Evolutionary conservation across 1,284 basidiomycete genomes (phyloP), one percentile per base, ranked within the genome.

Genomic region (Xanthoconium separans): DNA sequence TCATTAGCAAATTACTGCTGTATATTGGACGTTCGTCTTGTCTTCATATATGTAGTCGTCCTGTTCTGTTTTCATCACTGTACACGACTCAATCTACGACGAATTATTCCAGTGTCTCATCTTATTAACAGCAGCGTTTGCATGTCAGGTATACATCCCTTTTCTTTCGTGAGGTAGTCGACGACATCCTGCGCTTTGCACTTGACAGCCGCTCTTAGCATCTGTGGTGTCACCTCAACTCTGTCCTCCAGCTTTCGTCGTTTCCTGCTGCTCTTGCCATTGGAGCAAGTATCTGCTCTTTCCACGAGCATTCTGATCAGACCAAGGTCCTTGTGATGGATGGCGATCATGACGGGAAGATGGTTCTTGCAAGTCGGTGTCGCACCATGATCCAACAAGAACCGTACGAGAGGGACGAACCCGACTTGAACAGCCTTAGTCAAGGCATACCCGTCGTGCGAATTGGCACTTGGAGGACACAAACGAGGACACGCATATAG

Each of bases 301-400:
- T 95, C 92, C 47, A 95, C 76, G 20, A 95, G 77, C 69, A 89
- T 69, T 64, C 80, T 84, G 31, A 95, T 84, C 50, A 93, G 74
- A 0, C 63, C 58, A 12, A 94, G 70, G 59, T 93, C 83, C 58
- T 81, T 82, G 58, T 81, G 79, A 50, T 80, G 77, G 48, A 95
- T 89, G 3, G 93, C 93, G 6, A 91, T 79, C 40, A 78, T 72
- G n/a, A 95, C 76, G 0, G 91, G 78, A 29, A 93, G 71, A 22
- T 75, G 77, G 11, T 79, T 66, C 61, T 87, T 87, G 58, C 72
- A 72, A 12, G 65, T 64, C 0, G 93, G 91, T 4, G 84, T 84
- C 0, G 91, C 93, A 3, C 84, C 87, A n/a, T 83, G 73, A 2
- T 75, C 71, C 44, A 95, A 80, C 8, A 95, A 76, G 58, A 89